Conservation (phyloP, 176 grass and related monocot genomes). For the Echinochloa phyllopogon region DNA sequence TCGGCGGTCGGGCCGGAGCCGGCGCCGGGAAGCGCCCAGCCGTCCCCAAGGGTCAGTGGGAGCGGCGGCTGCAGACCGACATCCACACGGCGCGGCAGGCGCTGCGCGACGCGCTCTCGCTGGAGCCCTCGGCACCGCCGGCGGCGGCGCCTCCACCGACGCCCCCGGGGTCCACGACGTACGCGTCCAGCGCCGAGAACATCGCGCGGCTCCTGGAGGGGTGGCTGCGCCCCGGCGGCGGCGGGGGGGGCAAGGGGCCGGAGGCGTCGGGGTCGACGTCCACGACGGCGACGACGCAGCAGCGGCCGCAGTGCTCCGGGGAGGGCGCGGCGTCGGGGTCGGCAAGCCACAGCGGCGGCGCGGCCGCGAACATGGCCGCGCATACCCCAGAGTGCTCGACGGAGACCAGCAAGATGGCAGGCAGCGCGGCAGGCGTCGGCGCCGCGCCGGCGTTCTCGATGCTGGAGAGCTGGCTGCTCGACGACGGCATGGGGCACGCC, state of each 20-base stretch:
- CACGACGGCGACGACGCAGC: slow-evolving; percentile 51
- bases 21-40: slow-evolving; percentile 6
- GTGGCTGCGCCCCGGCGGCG: slow-evolving; percentile 58
- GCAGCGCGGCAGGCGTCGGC: slow-evolving; percentile 19
- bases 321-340: slow-evolving; percentile 59
- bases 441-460: slow-evolving; percentile 59
- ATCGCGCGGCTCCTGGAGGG: slow-evolving; percentile 83
- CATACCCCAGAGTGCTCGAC: slow-evolving; percentile 58
- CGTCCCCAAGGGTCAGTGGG: slow-evolving; percentile 87
- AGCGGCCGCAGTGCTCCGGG: slow-evolving; percentile 50
- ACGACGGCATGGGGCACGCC: slow-evolving; percentile 72
- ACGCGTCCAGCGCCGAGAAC: slow-evolving; percentile 91
- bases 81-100: slow-evolving; percentile 93
- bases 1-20: background rate
- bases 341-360: slow-evolving; percentile 50
- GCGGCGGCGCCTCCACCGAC: slow-evolving; percentile 8
- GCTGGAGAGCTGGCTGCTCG: slow-evolving; percentile 90
- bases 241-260: slow-evolving; percentile 32
- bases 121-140: slow-evolving; percentile 44
- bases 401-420: slow-evolving; percentile 62
- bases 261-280: slow-evolving; percentile 57
- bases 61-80: slow-evolving; percentile 87
- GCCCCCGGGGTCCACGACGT: slow-evolving; percentile 47
- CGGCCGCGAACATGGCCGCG: background rate
- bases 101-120: slow-evolving; percentile 76